Base-by-base conservation (phyloP, 2,329 filamentous ascomycete genomes). In the Pyrenochaeta sp. region DNA sequence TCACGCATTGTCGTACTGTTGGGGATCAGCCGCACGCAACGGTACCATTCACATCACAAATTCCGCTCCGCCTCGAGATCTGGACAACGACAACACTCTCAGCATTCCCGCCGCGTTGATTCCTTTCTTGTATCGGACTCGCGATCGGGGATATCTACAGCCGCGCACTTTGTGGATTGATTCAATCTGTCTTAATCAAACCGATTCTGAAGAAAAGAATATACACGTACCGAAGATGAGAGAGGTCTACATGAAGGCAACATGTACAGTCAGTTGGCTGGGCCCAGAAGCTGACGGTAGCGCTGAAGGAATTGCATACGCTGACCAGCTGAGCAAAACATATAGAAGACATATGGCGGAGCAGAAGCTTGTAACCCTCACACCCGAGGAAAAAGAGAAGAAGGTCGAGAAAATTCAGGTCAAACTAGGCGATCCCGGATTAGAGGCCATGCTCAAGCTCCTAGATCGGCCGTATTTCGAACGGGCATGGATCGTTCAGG, bases 401-500 rank as follows among this genome's bases (percentile, higher is more conserved):
- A 9, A 40, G 1, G 34, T 39, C 4, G 6, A 52, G 13, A 39
- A n/a, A 3, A 19, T 52, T 2, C 3, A 25, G 22, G 37, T 53
- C 10, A 54, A 34, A 25, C 6, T 57, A 2, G 48, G 48, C 7
- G 34, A 52, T 37, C 50, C 43, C 8, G 10, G 9, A 9, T 47
- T 60, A 12, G 52, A 52, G 24, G 54, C 58, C 15, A 25, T 59
- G 12, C 39, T 56, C 7, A 45, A 32, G 25, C 27, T 64, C 3
- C 42, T 61, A 1, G 37, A 53, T 15, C 44, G 61, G 19, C 48
- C 54, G 22, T 64, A 56, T 15, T 64, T 61, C 34, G 40, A 50
- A 22, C 50, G 61, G 1, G 47, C 52, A 8, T 64, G 61, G 61
- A 61, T 64, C 19, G 52, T 58, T 12, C 61, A 64, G 40, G 61